A percentile compares a stretch with the other conserved stretches of the same genome.
Conservation (phyloP, 305 asterid genomes). For the Lippia alba region DNA sequence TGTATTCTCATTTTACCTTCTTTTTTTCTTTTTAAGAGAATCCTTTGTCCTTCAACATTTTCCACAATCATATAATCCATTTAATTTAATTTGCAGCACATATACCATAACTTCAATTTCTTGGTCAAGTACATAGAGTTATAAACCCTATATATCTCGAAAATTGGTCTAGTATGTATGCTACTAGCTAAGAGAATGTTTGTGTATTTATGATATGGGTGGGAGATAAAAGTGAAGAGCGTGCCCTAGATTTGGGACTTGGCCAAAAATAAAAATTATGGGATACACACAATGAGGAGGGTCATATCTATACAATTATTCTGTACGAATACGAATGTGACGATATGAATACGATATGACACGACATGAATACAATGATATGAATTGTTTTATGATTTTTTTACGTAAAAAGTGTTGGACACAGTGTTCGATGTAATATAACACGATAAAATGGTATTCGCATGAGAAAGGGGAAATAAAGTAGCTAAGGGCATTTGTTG, state of each 20-base stretch:
- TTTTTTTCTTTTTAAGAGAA: neutral
- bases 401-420: too few species aligned
- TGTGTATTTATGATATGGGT: conserved; percentile 34
- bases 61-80: neutral
- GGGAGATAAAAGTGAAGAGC: conserved; percentile 56
- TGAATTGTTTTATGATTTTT: too few species aligned
- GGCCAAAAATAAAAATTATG: conserved; percentile 34
- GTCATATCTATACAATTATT: neutral
- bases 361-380: too few species aligned
- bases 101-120: too few species aligned
- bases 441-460: too few species aligned
- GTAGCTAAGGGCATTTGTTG: conserved; percentile 26
- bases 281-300: conserved; percentile 14
- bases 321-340: too few species aligned
- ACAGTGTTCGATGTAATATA: too few species aligned
- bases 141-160: neutral
- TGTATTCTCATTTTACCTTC: neutral
- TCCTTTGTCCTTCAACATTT: neutral
- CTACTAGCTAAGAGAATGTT: neutral
- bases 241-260: conserved; percentile 59
- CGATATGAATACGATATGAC: too few species aligned
- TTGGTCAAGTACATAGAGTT: too few species aligned
- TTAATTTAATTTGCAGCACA: neutral
- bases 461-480: too few species aligned
- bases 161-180: neutral